phyloP scores from a whole-genome alignment of 1,284 basidiomycete genomes.

The Puccinia polysora region DNA sequence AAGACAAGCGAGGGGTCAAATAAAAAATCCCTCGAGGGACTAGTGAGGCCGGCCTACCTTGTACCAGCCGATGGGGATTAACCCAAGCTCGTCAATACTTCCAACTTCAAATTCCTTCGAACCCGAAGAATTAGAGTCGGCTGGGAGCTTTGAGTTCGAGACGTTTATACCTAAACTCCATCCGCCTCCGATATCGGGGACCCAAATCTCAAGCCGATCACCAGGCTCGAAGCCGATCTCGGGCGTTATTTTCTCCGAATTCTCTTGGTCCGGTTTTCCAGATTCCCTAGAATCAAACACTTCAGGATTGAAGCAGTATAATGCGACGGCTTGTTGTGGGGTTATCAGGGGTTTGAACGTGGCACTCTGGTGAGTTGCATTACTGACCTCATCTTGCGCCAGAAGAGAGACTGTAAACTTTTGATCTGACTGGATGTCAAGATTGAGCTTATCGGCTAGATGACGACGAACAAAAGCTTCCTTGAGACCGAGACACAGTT shows the following conservation, averaged over 20 bases:
- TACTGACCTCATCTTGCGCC: neutral
- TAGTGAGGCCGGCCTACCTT: slow-evolving; percentile 24
- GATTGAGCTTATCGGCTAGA: no score
- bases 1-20: neutral
- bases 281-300: neutral
- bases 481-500: no score
- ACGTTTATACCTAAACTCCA: slow-evolving; percentile 22
- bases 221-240: slow-evolving; percentile 6
- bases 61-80: slow-evolving; percentile 28
- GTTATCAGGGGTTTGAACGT: slow-evolving; percentile 7
- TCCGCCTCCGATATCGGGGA: neutral
- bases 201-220: slow-evolving; percentile 14
- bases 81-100: neutral
- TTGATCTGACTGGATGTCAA: no score
- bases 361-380: neutral
- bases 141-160: neutral
- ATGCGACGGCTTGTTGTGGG: slow-evolving; percentile 11
- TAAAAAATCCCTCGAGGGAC: no score
- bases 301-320: slow-evolving; percentile 19
- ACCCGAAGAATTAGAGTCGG: neutral
- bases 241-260: neutral
- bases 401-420: no score
- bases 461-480: no score
- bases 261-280: neutral
- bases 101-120: neutral